These are phyloP conservation scores for Aspergillus japonicus DNA, from an alignment of 2,329 filamentous ascomycete genomes.

Conservation along the genomic window DNA sequence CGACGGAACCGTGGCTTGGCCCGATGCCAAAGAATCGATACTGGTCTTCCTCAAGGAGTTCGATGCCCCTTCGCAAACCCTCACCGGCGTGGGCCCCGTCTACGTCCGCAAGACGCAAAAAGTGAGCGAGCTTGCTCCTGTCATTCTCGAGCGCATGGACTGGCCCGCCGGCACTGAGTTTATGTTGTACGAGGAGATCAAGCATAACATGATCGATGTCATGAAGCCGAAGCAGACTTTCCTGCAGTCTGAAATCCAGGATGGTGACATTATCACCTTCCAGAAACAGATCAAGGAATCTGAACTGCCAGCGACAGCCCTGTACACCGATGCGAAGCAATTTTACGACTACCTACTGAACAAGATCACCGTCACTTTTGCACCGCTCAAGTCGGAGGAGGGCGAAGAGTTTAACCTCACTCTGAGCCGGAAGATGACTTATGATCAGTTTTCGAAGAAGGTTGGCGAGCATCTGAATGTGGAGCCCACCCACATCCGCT, in stretches of 20 bases:
- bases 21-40: constrained; percentile 58
- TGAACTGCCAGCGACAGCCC: constrained; percentile 42
- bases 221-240: constrained; percentile 90
- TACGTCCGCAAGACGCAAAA: constrained; percentile 87
- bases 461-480: constrained; percentile 75
- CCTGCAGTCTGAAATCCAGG: constrained; percentile 88
- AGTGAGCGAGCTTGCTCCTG: constrained; percentile 76
- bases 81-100: constrained; percentile 76
- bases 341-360: constrained; percentile 95
- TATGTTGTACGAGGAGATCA: constrained; percentile 92
- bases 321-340: constrained; percentile 68
- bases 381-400: constrained; percentile 56
- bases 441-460: constrained; percentile 81
- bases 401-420: constrained; percentile 72
- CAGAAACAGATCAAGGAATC: constrained; percentile 61
- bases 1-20: constrained; percentile 71
- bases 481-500: constrained; percentile 82
- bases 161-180: constrained; percentile 76
- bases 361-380: constrained; percentile 75
- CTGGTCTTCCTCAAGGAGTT: constrained; percentile 93
- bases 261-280: constrained; percentile 96
- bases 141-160: constrained; percentile 77
- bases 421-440: constrained; percentile 83
- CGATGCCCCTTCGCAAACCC: constrained; percentile 70
- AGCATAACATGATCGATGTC: constrained; percentile 92